Evolutionary conservation across 352 stramenopile species (phyloP), one percentile per base, ranked within the genome.

Genomic region (Phytophthora fragariae): DNA sequence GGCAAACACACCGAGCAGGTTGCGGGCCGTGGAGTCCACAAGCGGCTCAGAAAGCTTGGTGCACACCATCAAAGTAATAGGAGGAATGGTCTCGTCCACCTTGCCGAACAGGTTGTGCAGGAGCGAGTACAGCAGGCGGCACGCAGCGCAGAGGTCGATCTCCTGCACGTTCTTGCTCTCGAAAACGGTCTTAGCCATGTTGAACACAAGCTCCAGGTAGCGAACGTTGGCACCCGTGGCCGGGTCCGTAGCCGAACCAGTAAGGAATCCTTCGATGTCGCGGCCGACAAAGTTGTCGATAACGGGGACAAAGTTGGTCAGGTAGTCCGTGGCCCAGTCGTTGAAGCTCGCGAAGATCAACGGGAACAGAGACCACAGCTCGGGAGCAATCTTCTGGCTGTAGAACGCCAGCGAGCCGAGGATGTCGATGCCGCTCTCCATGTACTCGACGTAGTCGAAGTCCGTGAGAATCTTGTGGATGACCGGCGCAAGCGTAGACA

Each of bases 371-470:
- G 92, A 80, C 97, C 97, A 99, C 24, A 99, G 80, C 69, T 93
- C 77, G n/a, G 89, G 84, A 24, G 93, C 94, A 61, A 99, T 96
- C 70, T 92, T 89, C 9, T 93, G 80, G 72, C 92, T 95, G 86
- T 98, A 99, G 71, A 98, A 99, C 17, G 97, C 98, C 29, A 99
- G 77, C 73, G 97, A 98, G 35, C 94, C 97, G 47, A 99, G 79
- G 39, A 99, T 98, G 71, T 99, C 97, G 24, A 99, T 83, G 11
- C 90, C 95, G 68, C 93, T 98, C 77, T 99, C 97, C 75, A 99
- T 92, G 86, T 98, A 99, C 83, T 99, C 97, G 68, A 99, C 92
- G 68, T 96, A 98, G 73, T 99, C 95, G 66, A 98, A 96, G 72
- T 98, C 95, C 29, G 92, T 95, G 52, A 99, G 88, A 64, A 99